phyloP scores from a whole-genome alignment of 2,329 filamentous ascomycete species.

The Hansfordia pulvinata region DNA sequence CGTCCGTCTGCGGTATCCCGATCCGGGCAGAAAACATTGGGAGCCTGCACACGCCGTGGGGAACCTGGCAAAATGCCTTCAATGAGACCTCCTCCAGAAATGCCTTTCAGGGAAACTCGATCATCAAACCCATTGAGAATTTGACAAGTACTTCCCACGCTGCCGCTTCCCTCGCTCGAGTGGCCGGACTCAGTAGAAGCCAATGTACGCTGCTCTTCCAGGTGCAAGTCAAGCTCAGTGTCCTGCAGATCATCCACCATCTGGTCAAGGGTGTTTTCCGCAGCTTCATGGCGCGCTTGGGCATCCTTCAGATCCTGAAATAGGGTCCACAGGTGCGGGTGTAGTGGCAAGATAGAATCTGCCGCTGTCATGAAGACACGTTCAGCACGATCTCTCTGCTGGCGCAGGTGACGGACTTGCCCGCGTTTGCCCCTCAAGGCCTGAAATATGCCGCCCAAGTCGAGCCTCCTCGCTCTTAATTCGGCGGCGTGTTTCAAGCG shows the following conservation, averaged over 20 bases:
- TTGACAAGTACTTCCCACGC: constrained; percentile 4
- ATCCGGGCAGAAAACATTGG: too few relatives aligned
- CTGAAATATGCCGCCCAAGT: constrained; percentile 8
- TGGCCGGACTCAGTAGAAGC: constrained; percentile 6
- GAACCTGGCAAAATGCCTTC: too few relatives aligned
- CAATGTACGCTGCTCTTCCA: constrained; percentile 7
- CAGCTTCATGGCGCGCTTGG: constrained; percentile 9
- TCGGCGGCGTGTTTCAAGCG: constrained; percentile 8
- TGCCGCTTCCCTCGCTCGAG: constrained; percentile 7
- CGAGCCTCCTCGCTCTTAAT: constrained; percentile 7
- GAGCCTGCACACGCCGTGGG: too few relatives aligned
- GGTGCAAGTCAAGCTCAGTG: constrained; percentile 9
- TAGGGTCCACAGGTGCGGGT: constrained; percentile 8
- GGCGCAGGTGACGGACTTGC: constrained; percentile 9
- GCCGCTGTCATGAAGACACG: constrained; percentile 13
- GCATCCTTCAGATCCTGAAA: constrained; percentile 11
- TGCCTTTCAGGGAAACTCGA: background rate
- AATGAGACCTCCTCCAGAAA: too few relatives aligned
- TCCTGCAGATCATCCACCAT: constrained; percentile 14
- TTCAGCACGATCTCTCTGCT: constrained; percentile 11
- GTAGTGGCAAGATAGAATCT: constrained; percentile 8
- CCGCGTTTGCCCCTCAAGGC: constrained; percentile 8
- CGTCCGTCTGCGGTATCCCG: too few relatives aligned
- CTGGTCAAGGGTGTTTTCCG: constrained; percentile 13
- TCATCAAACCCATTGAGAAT: background rate